These are phyloP conservation scores for Phytophthora citrophthora DNA, from an alignment of 352 stramenopile species.

Conservation along the genomic window DNA sequence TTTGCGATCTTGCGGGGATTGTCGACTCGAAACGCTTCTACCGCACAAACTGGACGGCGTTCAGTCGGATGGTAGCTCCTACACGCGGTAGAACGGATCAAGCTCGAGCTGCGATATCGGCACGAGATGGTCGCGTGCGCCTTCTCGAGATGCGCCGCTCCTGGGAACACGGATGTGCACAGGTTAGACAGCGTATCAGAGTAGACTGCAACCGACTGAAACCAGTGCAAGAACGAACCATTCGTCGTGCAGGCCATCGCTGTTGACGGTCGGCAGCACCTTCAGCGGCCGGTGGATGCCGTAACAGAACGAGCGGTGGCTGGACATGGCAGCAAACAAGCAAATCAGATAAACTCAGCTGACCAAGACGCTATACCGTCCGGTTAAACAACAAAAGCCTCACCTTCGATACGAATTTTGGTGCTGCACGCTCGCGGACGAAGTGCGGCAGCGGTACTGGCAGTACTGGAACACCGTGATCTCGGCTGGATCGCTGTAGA, in stretches of 20 bases:
- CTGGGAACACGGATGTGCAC: slow-evolving; percentile 10
- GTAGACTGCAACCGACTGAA: slow-evolving; percentile 3
- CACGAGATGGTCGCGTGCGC: slow-evolving; percentile 34
- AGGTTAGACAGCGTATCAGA: slow-evolving; percentile 13
- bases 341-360: slow-evolving; percentile 4
- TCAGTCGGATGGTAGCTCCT: slow-evolving; percentile 12
- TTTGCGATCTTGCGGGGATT: slow-evolving; percentile 6
- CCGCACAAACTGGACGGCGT: neutral
- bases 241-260: slow-evolving; percentile 53
- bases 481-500: slow-evolving; percentile 60
- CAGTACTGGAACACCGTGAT: slow-evolving; percentile 80
- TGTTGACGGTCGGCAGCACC: slow-evolving; percentile 73
- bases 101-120: slow-evolving; percentile 43
- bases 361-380: neutral
- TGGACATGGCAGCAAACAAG: slow-evolving; percentile 19
- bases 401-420: slow-evolving; percentile 84
- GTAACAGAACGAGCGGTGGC: slow-evolving; percentile 68
- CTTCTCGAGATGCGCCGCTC: slow-evolving; percentile 32
- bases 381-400: neutral
- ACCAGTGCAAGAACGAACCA: slow-evolving; percentile 35
- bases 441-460: slow-evolving; percentile 74
- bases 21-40: slow-evolving; percentile 5
- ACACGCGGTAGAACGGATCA: slow-evolving; percentile 48
- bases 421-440: slow-evolving; percentile 75
- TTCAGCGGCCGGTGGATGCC: slow-evolving; percentile 68